phyloP scores from a whole-genome alignment of 257 asterid genomes.

The Cordia subcordata region DNA sequence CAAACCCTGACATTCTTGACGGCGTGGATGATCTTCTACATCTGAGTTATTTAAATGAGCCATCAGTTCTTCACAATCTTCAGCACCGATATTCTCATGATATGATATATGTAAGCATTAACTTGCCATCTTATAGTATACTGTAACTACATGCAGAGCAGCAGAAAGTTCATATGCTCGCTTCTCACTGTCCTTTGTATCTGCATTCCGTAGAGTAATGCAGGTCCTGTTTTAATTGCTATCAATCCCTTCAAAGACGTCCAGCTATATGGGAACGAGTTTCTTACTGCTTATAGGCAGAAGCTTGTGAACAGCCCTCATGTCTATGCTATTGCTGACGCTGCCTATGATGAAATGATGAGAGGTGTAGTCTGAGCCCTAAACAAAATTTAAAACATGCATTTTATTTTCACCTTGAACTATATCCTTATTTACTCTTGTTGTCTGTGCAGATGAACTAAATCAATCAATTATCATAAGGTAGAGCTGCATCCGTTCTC shows the following conservation, averaged over 20 bases:
- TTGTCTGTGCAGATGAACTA: conserved; percentile 55
- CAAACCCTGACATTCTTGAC: conserved; percentile 86
- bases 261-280: conserved; percentile 57
- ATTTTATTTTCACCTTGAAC: background rate
- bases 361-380: conserved; percentile 46
- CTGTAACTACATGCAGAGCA: too few relatives aligned
- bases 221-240: conserved; percentile 83
- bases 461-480: conserved; percentile 92
- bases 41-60: conserved; percentile 85
- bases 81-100: conserved; percentile 60
- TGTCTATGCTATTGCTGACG: conserved; percentile 72
- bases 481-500: conserved; percentile 27
- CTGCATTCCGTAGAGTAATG: conserved; percentile 66
- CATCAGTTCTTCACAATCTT: conserved; percentile 89
- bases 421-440: conserved; percentile 6
- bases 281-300: conserved; percentile 59
- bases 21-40: conserved; percentile 89
- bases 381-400: conserved; percentile 14
- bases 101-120: conserved; percentile 61
- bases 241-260: conserved; percentile 86
- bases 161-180: conserved; percentile 4
- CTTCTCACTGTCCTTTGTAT: conserved; percentile 17
- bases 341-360: conserved; percentile 74
- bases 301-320: conserved; percentile 80
- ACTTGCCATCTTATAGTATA: background rate